A percentile compares a stretch with the other conserved stretches of the same genome.
These are phyloP conservation scores for Larix sibirica DNA, from an alignment of 83 land plant genomes.

Conservation along the genomic window DNA sequence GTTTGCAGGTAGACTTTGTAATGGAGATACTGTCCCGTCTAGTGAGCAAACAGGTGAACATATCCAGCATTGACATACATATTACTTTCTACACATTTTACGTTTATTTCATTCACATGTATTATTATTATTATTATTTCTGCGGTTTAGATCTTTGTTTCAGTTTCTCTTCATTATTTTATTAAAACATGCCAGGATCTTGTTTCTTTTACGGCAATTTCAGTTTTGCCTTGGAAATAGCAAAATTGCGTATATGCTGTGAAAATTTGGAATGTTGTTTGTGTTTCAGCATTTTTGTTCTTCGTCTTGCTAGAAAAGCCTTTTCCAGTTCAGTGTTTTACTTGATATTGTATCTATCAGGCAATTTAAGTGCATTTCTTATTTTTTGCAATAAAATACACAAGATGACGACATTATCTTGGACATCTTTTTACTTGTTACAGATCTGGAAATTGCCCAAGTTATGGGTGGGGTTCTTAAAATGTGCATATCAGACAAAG, in stretches of 20 bases:
- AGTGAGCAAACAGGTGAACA: conserved; percentile 82
- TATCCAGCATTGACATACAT: background rate
- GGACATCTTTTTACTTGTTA: conserved; percentile 10
- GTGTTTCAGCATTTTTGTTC: background rate
- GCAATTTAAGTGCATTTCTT: background rate
- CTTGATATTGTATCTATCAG: background rate
- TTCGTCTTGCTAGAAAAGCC: background rate
- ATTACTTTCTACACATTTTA: background rate
- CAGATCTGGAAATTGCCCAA: conserved; percentile 99
- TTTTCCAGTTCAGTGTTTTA: too few species aligned
- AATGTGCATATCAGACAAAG: conserved; percentile 90
- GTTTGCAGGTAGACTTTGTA: conserved; percentile 86
- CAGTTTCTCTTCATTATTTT: background rate
- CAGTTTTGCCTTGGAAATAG: background rate
- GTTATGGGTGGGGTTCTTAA: conserved; percentile 94
- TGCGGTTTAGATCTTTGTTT: background rate
- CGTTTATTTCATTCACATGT: background rate
- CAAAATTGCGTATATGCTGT: background rate
- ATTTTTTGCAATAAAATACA: background rate
- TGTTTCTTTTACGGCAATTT: background rate
- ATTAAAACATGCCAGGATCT: background rate
- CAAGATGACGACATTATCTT: background rate
- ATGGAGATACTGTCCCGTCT: conserved; percentile 96
- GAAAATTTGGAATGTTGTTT: too few species aligned
- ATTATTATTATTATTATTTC: background rate